Conservation (phyloP, 495 filamentous ascomycete species). For the Lophiostoma macrostomum region DNA sequence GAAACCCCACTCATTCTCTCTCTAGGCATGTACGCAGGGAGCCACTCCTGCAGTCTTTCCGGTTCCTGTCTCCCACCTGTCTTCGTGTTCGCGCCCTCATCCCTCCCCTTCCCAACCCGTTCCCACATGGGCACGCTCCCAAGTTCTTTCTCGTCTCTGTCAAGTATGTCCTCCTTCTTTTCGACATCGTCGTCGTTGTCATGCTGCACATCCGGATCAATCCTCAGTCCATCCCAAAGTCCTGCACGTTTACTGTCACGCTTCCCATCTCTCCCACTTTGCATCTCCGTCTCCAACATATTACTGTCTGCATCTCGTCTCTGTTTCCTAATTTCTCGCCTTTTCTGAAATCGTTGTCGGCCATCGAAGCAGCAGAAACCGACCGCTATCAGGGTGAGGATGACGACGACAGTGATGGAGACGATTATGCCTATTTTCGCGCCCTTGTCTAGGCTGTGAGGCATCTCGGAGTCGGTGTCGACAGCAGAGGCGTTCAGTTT, state of each 20-base stretch:
- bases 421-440: slow-evolving; percentile 18
- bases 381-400: slow-evolving; percentile 9
- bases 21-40: slow-evolving; percentile 11
- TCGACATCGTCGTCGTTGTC: no score
- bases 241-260: neutral
- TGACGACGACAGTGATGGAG: slow-evolving; percentile 9
- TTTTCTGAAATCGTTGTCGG: neutral
- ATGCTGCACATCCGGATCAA: neutral
- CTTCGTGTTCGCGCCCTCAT: neutral
- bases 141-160: no score
- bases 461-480: neutral
- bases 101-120: neutral
- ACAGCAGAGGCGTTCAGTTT: neutral
- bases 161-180: slow-evolving; percentile 1
- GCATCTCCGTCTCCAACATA: slow-evolving; percentile 8
- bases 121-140: no score
- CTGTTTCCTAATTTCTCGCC: neutral
- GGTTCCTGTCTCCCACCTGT: neutral
- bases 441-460: neutral
- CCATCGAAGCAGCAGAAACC: neutral
- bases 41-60: neutral
- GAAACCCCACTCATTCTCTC: slow-evolving; percentile 9
- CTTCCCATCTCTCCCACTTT: slow-evolving; percentile 1
- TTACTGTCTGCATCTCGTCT: neutral
- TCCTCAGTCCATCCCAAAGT: slow-evolving; percentile 11